A percentile compares a stretch with the other conserved stretches of the same genome.
phyloP scores from a whole-genome alignment of 257 asterid species.

The Solanum dulcamara region DNA sequence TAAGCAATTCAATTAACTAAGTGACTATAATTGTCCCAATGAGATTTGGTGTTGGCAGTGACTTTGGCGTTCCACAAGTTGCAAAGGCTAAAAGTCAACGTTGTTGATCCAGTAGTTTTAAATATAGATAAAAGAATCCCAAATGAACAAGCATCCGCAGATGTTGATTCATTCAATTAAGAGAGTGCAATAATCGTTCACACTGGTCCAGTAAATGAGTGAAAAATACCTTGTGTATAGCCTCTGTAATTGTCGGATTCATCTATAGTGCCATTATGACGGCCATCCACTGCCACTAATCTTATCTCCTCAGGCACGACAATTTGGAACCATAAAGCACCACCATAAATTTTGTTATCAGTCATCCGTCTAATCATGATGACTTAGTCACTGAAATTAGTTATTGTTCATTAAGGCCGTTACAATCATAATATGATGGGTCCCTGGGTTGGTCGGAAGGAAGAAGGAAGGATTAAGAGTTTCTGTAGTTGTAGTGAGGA shows the following conservation, averaged over 20 bases:
- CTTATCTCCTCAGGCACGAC: neutral
- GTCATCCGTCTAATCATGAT: neutral
- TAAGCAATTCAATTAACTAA: neutral
- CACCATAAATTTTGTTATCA: neutral
- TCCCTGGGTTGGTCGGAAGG: neutral
- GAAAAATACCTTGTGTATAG: neutral
- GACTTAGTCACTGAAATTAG: neutral
- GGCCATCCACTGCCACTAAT: neutral
- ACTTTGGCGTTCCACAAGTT: neutral
- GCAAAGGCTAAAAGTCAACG: neutral
- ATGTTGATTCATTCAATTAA: neutral
- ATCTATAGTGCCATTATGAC: neutral
- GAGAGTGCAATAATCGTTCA: neutral
- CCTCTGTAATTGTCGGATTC: neutral
- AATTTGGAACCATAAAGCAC: neutral
- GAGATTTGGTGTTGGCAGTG: neutral
- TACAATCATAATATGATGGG: neutral
- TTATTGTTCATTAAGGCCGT: neutral
- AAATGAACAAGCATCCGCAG: neutral
- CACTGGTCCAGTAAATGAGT: neutral
- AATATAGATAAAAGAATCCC: too few relatives aligned
- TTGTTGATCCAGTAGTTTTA: neutral
- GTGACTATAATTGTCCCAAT: neutral
- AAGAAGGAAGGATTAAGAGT: neutral
- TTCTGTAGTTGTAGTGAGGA: neutral